Percentiles rank a stretch among this genome's conserved stretches.
These are phyloP conservation scores for Umbilicus rupestris DNA, from an alignment of 164 flowering plant species.

Conservation along the genomic window DNA sequence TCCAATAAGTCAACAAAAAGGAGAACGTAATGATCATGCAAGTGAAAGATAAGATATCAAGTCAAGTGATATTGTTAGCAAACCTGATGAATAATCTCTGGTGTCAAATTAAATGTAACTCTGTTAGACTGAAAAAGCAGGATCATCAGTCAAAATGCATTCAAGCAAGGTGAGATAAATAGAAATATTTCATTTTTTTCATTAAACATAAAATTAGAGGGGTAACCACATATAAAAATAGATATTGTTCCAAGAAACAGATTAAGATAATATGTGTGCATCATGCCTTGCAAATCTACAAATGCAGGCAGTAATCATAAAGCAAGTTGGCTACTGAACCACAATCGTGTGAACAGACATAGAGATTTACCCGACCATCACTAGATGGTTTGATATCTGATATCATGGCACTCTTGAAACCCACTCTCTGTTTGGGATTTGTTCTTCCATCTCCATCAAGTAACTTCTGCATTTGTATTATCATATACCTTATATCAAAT, in stretches of 20 bases:
- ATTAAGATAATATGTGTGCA: neutral
- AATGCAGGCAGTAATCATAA: too few species aligned
- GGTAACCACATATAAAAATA: neutral
- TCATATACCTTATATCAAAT: neutral
- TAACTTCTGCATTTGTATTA: conserved; percentile 50
- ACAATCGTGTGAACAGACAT: conserved; percentile 7
- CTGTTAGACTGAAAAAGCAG: conserved; percentile 64
- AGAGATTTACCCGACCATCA: conserved; percentile 76
- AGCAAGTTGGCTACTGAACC: neutral
- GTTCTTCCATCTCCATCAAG: conserved; percentile 37
- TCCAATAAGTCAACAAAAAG: neutral
- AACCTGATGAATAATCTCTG: conserved; percentile 92
- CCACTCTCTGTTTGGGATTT: conserved; percentile 54
- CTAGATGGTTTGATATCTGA: conserved; percentile 62
- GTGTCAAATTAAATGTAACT: conserved; percentile 83
- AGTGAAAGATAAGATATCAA: neutral
- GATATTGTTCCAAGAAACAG: neutral
- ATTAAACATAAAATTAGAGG: neutral
- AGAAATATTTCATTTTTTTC: neutral
- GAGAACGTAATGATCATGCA: neutral
- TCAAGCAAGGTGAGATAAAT: neutral
- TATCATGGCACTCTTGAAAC: conserved; percentile 83
- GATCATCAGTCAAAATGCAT: neutral
- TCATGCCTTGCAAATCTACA: too few species aligned
- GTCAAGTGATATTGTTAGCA: conserved; percentile 6